Conservation (phyloP, 169 alveolate genomes). For the Plasmodium vivax region DNA sequence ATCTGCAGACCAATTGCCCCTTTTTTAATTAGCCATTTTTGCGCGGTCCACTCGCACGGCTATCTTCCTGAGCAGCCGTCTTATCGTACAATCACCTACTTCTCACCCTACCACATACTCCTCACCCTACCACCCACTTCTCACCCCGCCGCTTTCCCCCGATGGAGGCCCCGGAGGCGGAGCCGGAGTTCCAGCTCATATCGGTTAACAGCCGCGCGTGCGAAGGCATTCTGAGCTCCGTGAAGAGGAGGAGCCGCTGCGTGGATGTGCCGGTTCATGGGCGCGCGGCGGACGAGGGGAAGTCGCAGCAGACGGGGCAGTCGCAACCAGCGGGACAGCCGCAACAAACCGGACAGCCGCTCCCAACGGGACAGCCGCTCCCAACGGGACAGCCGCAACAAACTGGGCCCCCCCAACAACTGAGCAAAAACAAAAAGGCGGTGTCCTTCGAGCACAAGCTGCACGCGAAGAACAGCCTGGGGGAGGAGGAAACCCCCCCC, state of each 20-base stretch:
- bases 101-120: too few species aligned
- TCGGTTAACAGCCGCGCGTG: conserved; percentile 39
- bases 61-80: too few species aligned
- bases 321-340: neutral
- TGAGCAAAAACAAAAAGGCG: neutral
- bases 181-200: conserved; percentile 12
- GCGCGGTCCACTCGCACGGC: neutral
- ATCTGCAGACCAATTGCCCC: neutral
- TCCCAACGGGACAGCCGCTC: too few species aligned
- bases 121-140: too few species aligned
- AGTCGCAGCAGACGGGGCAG: neutral
- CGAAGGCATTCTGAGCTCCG: neutral
- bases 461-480: neutral
- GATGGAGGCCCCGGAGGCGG: neutral
- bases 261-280: conserved; percentile 30
- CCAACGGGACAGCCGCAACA: too few species aligned
- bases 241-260: neutral
- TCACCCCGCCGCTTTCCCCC: neutral
- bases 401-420: neutral
- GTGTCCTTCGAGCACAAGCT: neutral
- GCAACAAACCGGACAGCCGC: too few species aligned
- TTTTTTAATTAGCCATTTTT: neutral
- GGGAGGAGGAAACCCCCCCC: neutral
- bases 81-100: too few species aligned
- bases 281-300: neutral